Evolutionary conservation across 1,284 basidiomycete species (phyloP), one percentile per base, ranked within the genome.

Genomic region (Malassezia slooffiae): DNA sequence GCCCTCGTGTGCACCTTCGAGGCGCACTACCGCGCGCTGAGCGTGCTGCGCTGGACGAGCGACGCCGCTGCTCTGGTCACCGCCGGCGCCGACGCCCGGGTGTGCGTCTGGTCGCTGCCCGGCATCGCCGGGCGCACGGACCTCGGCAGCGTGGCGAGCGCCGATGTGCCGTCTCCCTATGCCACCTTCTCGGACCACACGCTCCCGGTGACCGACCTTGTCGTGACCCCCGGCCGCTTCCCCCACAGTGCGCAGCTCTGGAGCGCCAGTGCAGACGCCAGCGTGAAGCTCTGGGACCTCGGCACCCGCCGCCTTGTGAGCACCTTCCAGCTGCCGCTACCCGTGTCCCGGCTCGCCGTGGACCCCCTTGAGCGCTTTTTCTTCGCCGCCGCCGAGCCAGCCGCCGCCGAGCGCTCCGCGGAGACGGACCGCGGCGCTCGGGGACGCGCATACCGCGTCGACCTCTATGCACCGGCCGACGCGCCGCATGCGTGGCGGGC

Each of bases 241-340:
- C 85, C 88, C 1, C 46, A 57, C 13, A 76, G 75, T 34, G 82
- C 80, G 67, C 77, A 84, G 36, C 67, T 88, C 27, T 76, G 90
- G 58, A 86, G 88, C 0, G 79, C 83, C 5, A 85, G 86, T 0
- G 70, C 83, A 29, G 91, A 96, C 67, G 83, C 86, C 50, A 85
- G 84, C n/a, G 84, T 88, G 62, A 96, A 96, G 83, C 71, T 88
- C 34, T 90, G 87, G 86, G 84, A 88, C 57, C 71, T 88, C 5
- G 74, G 79, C 3, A 80, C 85, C 0, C 77, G 78, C 32, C 75
- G 80, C 6, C 75, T 91, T 11, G 72, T 91, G n/a, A 82, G 82
- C 16, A 88, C 87, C 0, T 90, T 89, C 66, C 75, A 80, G 51
- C 50, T 90, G 46, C 84, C 88, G 19, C 74, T 77, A 57, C 75